Conservation (phyloP, 176 grass and related monocot genomes). For the Pontederia paniculata region DNA sequence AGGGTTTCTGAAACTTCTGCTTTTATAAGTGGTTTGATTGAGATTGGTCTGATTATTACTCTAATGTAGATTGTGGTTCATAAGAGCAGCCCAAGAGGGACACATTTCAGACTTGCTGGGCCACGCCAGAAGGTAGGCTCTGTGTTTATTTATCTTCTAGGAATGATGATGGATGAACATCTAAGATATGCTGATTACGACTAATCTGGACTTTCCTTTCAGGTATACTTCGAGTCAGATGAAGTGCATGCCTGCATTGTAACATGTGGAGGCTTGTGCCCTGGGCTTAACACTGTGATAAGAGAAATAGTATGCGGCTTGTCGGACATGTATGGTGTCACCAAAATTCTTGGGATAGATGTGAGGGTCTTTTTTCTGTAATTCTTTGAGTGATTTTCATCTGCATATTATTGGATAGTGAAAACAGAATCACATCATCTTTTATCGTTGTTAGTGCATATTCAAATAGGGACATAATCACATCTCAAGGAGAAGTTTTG, state of each 20-base stretch:
- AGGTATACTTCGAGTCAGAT: conserved; percentile 89
- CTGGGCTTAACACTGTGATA: conserved; percentile 96
- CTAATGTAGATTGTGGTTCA: conserved; percentile 67
- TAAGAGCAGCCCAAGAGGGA: conserved; percentile 64
- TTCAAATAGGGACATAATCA: too few relatives aligned
- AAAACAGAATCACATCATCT: too few relatives aligned
- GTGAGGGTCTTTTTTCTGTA: conserved; percentile 8
- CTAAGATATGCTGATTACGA: background rate
- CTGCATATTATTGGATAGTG: too few relatives aligned
- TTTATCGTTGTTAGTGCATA: too few relatives aligned
- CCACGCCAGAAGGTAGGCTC: conserved; percentile 65
- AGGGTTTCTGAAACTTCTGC: too few relatives aligned
- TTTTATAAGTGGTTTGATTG: too few relatives aligned
- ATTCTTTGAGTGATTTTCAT: too few relatives aligned
- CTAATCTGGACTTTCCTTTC: background rate
- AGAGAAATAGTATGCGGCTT: conserved; percentile 96
- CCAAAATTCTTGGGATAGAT: conserved; percentile 78
- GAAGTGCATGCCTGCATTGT: conserved; percentile 93
- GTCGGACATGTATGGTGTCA: conserved; percentile 84
- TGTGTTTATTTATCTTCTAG: background rate
- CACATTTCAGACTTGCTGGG: conserved; percentile 76
- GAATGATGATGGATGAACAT: background rate
- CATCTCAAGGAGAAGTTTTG: too few relatives aligned
- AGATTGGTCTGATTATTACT: background rate
- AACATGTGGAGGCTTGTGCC: conserved; percentile 93